Evolutionary conservation across 345 rosid genomes (phyloP), one percentile per base, ranked within the genome.

Genomic region (Kernera saxatilis): DNA sequence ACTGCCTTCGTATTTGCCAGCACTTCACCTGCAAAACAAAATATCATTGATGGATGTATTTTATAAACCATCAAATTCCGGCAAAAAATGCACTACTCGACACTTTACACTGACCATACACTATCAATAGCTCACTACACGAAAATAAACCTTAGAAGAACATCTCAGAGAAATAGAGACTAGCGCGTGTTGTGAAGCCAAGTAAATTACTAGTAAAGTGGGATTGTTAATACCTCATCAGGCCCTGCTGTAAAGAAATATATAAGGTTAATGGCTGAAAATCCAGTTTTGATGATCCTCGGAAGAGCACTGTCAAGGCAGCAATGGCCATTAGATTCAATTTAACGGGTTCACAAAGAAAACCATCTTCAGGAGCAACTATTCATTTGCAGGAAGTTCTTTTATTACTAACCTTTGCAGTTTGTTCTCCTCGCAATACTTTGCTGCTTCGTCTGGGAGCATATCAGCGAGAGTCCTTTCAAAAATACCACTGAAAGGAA

Each of bases 241-340:
- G 93, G 89, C 33, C 99, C 99, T 21, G 93, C 99, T 9, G 98
- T 94, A 84, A 94, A 94, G 77, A 94, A 94, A 76, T 94, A 94
- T 72, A 91, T 94, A 77, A 94, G 96, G 82, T 91, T 94, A 70
- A 94, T 94, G 5, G 96, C 93, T 14, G 96, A 82, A 78, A 94
- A 94, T 41, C 99, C 99, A 63, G 90, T 94, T 90, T 94, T 94
- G 80, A 91, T 91, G 55, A 91, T 94, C 87, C 93, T 91, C 3
- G 99, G 77, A 85, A 94, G 99, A 63, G 87, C 91, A 82, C 98
- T 94, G 86, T 58, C 63, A 59, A 77, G 43, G 44, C 22, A 64
- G 53, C 18, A 53, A 25, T 30, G 59, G 43, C 56, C 48, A 69
- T 41, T 18, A 50, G 44, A 57, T 39, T 70, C 41, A 53, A 27